Evolutionary conservation across 2,329 filamentous ascomycete species (phyloP).

Genomic region (Sclerotinia nivalis): DNA sequence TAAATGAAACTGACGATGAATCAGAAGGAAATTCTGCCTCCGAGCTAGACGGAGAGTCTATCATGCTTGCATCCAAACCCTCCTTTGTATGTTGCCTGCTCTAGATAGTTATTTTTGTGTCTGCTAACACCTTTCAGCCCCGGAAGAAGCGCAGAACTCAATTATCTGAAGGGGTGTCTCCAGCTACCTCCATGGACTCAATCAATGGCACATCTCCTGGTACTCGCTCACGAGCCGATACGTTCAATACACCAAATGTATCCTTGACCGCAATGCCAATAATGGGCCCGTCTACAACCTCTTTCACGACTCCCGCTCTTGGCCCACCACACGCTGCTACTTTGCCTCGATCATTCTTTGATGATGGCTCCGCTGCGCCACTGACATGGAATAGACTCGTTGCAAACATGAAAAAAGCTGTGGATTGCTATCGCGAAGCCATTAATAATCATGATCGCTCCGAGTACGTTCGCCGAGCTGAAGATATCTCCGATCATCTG

Average conservation of each 20-base stretch:
- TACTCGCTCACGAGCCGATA: conserved; percentile 58
- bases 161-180: conserved; percentile 68
- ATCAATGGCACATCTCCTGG: conserved; percentile 69
- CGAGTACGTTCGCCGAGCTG: conserved; percentile 90
- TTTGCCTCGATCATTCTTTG: conserved; percentile 83
- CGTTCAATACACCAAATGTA: conserved; percentile 52
- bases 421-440: conserved; percentile 88
- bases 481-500: conserved; percentile 96
- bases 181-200: conserved; percentile 88
- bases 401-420: conserved; percentile 86
- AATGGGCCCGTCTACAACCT: conserved; percentile 47
- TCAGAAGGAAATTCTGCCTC: conserved; percentile 81
- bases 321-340: conserved; percentile 47
- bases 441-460: conserved; percentile 80
- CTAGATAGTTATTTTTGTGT: conserved; percentile 15
- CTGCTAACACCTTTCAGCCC: conserved; percentile 47
- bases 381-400: conserved; percentile 89
- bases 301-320: conserved; percentile 55
- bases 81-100: conserved; percentile 59
- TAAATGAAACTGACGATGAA: conserved; percentile 86
- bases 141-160: conserved; percentile 64
- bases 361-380: conserved; percentile 77
- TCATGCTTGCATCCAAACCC: conserved; percentile 67
- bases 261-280: conserved; percentile 46
- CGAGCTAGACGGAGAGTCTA: conserved; percentile 76